Base-by-base conservation (phyloP, 371 early-diverging fungal genomes). In the Nematocida ironsii region DNA sequence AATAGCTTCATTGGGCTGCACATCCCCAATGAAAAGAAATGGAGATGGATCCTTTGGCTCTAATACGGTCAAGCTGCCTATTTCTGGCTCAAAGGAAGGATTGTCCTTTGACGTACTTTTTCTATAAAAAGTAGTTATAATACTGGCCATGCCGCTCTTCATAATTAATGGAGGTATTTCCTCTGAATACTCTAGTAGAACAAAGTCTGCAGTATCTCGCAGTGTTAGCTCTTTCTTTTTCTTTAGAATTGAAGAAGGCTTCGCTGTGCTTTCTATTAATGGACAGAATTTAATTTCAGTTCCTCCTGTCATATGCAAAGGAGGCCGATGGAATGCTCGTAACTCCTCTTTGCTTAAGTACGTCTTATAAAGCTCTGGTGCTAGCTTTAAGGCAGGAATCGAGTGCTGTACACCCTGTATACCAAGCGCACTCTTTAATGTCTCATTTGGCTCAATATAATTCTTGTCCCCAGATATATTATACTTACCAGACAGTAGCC, bases 41-140 rank as follows among this genome's bases (percentile, higher is more conserved):
- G 99, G 99, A 4, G 95, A 94, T 0, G 93, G 92, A 78, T 97
- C 98, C 23, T 93, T 92, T 47, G 91, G 89, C 72, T 97, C 98
- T 42, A 99, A 87, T 11, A 93, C 90, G 83, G 92, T 84, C 39
- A 78, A 60, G 1, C 64, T 45, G 39, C 83, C 83, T 48, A 62
- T 33, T 16, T 78, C 70, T 11, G 72, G 64, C 42, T 73, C 70
- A 0, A 55, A 23, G 5, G 83, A 61, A 50, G 62, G 80, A 18
- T 83, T 85, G 60, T 88, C 87, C 27, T 82, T 73, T 11, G 62
- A 23, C 40, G 57, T 83, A 6, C 88, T 90, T 86, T 95, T 97
- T 50, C 98, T 90, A 83, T 96, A 97, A 86, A 94, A 99, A 83
- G 94, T 96, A 83, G 93, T 91, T 13, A 97, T 86, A 62, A 97